Percentiles rank a stretch among this genome's conserved stretches.
These are phyloP conservation scores for Fusarium abutilonis DNA, from an alignment of 2,329 filamentous ascomycete species.

Conservation along the genomic window DNA sequence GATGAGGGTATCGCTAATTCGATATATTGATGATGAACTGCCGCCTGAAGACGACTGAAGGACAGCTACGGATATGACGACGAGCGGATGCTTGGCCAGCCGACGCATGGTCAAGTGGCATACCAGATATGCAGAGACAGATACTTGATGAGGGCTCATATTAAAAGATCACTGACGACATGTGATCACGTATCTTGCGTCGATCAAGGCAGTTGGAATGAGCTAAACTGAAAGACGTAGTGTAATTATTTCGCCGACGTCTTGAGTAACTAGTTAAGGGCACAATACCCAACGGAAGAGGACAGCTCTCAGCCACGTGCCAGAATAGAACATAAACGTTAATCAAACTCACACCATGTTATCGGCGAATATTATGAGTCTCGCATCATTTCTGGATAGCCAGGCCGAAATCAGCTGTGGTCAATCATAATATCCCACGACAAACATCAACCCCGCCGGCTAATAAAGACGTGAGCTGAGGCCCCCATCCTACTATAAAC, in stretches of 20 bases:
- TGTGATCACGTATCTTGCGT: slow-evolving; percentile 6
- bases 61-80: slow-evolving; percentile 6
- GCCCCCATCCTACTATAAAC: background rate
- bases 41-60: slow-evolving; percentile 91
- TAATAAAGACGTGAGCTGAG: slow-evolving; percentile 1
- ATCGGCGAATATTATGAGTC: background rate
- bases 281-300: slow-evolving; percentile 26
- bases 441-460: slow-evolving; percentile 5
- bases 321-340: slow-evolving; percentile 19
- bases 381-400: background rate
- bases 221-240: slow-evolving; percentile 18
- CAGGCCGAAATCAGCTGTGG: background rate
- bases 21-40: slow-evolving; percentile 97
- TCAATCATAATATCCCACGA: background rate
- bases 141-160: background rate
- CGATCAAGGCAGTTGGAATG: slow-evolving; percentile 14
- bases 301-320: slow-evolving; percentile 34
- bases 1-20: slow-evolving; percentile 90
- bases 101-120: slow-evolving; percentile 5
- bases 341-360: slow-evolving; percentile 13
- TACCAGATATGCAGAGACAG: slow-evolving; percentile 4
- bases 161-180: slow-evolving; percentile 7
- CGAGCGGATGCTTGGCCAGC: slow-evolving; percentile 7
- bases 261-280: slow-evolving; percentile 10
- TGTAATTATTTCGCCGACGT: slow-evolving; percentile 15